phyloP scores from a whole-genome alignment of 2,329 filamentous ascomycete genomes.

The Triangularia verruculosa region DNA sequence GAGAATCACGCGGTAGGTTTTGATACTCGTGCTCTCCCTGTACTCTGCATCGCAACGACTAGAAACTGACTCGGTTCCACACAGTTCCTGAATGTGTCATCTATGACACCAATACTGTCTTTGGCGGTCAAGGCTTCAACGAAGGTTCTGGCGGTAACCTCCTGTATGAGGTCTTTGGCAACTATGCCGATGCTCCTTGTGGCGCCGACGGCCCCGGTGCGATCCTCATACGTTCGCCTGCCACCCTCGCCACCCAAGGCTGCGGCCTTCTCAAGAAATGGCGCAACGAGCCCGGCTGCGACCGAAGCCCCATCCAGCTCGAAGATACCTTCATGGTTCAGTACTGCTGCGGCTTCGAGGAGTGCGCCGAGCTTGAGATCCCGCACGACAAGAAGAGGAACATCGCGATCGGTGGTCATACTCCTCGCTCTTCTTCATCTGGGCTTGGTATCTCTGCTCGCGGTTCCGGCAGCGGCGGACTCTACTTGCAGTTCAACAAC shows the following conservation, averaged over 20 bases:
- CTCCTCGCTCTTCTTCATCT: neutral
- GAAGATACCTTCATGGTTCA: conserved; percentile 5
- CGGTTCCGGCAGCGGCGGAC: neutral
- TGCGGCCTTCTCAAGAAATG: neutral
- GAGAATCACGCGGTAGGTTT: neutral
- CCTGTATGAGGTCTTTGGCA: conserved; percentile 1
- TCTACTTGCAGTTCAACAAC: conserved; percentile 1
- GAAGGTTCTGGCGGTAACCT: neutral
- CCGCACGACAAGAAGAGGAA: neutral
- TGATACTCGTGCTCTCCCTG: neutral
- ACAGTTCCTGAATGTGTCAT: neutral
- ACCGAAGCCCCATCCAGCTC: neutral
- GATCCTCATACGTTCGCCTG: neutral
- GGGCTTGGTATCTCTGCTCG: neutral
- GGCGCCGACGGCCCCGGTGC: neutral
- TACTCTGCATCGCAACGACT: neutral
- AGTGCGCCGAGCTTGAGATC: neutral
- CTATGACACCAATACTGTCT: neutral
- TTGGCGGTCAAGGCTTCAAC: conserved; percentile 1
- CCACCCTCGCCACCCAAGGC: neutral
- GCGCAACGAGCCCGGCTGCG: neutral
- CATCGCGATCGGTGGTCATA: neutral
- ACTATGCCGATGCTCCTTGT: neutral
- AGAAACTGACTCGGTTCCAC: neutral
- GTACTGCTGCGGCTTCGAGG: conserved; percentile 1